A percentile compares a stretch with the other conserved stretches of the same genome.
phyloP scores from a whole-genome alignment of 1,139 yeast genomes.

The Candida anutae region DNA sequence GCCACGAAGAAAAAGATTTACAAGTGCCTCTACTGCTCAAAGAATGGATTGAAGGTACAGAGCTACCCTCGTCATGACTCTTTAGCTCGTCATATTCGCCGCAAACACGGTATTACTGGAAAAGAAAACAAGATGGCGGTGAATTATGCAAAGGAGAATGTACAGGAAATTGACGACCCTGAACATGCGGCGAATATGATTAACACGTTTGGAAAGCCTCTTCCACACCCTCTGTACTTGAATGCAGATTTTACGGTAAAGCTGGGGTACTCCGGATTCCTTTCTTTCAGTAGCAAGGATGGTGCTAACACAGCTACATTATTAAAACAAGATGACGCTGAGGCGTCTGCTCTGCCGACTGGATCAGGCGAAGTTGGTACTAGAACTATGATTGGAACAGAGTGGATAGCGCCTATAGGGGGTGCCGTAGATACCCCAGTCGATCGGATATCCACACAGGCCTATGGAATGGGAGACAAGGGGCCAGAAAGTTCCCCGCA shows the following conservation, averaged over 20 bases:
- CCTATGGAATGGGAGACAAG: no score
- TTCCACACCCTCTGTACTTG: slow-evolving; percentile 26
- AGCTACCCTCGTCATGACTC: slow-evolving; percentile 43
- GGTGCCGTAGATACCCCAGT: no score
- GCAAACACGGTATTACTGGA: slow-evolving; percentile 42
- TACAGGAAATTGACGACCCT: slow-evolving; percentile 30
- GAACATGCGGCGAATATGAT: slow-evolving; percentile 7
- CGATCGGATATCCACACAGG: no score
- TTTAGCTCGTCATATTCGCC: slow-evolving; percentile 37
- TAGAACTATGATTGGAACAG: no score
- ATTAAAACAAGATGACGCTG: no score
- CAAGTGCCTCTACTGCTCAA: slow-evolving; percentile 37
- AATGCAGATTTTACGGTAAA: slow-evolving; percentile 23
- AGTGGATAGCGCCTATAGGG: no score
- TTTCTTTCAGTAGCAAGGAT: slow-evolving; percentile 19
- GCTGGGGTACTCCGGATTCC: slow-evolving; percentile 24
- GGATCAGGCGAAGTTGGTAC: no score
- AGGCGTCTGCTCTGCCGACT: no score
- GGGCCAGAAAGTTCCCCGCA: no score
- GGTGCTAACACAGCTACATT: no score
- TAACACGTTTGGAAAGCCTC: slow-evolving; percentile 14
- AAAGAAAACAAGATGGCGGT: slow-evolving; percentile 41
- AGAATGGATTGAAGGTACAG: slow-evolving; percentile 30
- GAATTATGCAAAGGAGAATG: slow-evolving; percentile 40
- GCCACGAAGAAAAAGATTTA: slow-evolving; percentile 39